phyloP scores from a whole-genome alignment of 2,329 filamentous ascomycete species.

The Aspergillus brunneoviolaceus region DNA sequence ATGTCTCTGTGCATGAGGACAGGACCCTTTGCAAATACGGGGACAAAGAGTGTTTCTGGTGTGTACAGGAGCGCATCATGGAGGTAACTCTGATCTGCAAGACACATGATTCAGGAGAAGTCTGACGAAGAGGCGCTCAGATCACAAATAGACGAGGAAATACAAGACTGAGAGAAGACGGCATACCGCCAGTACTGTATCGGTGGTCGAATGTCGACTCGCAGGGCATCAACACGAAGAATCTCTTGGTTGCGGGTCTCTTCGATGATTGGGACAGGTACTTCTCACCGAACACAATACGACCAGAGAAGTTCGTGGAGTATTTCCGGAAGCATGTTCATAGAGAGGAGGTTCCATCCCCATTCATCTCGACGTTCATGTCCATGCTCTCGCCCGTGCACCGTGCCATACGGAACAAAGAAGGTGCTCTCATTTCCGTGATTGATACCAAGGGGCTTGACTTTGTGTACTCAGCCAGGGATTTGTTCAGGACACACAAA shows the following conservation, averaged over 20 bases:
- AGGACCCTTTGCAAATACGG: not conserved
- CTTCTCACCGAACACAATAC: conserved; percentile 18
- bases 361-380: conserved; percentile 36
- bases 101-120: not conserved
- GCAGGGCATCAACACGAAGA: conserved; percentile 30
- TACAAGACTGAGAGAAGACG: not conserved
- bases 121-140: not conserved
- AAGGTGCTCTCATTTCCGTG: conserved; percentile 29
- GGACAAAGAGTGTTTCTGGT: conserved; percentile 1
- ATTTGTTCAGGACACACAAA: conserved; percentile 22
- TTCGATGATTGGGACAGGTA: conserved; percentile 18
- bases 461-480: conserved; percentile 28
- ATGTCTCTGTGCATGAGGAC: not conserved
- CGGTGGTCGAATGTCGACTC: conserved; percentile 34
- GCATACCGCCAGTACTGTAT: conserved; percentile 33
- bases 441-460: conserved; percentile 31
- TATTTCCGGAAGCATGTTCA: conserved; percentile 29
- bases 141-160: not conserved
- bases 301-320: conserved; percentile 18
- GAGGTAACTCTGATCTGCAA: not conserved
- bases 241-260: conserved; percentile 25
- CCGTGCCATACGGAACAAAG: conserved; percentile 24
- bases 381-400: conserved; percentile 33
- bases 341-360: conserved; percentile 20
- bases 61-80: not conserved